Percentiles rank a stretch among this genome's conserved stretches.
phyloP scores from a whole-genome alignment of 2,329 filamentous ascomycete species.

The Septoria petroselini region DNA sequence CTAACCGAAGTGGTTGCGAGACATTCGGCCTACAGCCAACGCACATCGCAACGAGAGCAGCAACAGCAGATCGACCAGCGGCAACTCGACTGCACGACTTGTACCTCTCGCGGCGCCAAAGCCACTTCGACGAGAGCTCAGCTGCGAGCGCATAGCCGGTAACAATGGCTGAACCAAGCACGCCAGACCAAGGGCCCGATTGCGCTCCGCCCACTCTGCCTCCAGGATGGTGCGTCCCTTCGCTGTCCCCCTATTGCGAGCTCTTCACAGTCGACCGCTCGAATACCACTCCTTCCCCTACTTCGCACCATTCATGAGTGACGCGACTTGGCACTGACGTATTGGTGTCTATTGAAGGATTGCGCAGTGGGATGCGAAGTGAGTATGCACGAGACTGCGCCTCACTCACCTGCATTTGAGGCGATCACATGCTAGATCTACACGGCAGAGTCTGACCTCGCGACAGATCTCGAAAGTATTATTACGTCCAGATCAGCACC shows the following conservation, averaged over 20 bases:
- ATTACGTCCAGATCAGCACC: conserved; percentile 44
- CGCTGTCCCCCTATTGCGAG: conserved; percentile 18
- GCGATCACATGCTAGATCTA: not conserved
- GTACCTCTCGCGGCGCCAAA: not conserved
- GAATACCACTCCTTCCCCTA: conserved; percentile 1
- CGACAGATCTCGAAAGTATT: conserved; percentile 42
- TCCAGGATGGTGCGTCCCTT: conserved; percentile 40
- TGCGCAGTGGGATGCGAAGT: conserved; percentile 44
- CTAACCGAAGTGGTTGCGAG: not conserved
- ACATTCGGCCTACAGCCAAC: not conserved
- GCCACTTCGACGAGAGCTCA: not conserved
- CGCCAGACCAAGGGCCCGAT: conserved; percentile 41
- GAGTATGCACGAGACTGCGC: conserved; percentile 20
- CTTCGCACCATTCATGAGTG: not conserved
- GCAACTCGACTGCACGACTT: not conserved
- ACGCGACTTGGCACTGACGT: conserved; percentile 38
- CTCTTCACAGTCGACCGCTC: conserved; percentile 3
- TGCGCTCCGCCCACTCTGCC: conserved; percentile 39
- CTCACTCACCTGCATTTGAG: not conserved
- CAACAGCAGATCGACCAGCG: not conserved
- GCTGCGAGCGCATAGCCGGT: conserved; percentile 11
- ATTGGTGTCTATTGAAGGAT: conserved; percentile 36
- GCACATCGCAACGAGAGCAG: too few relatives aligned
- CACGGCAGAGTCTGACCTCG: conserved; percentile 16
- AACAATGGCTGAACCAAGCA: conserved; percentile 35